Percentiles rank a stretch among this genome's conserved stretches.
Evolutionary conservation across 2,329 filamentous ascomycete species (phyloP).

Genomic region (Remersonia thermophila): DNA sequence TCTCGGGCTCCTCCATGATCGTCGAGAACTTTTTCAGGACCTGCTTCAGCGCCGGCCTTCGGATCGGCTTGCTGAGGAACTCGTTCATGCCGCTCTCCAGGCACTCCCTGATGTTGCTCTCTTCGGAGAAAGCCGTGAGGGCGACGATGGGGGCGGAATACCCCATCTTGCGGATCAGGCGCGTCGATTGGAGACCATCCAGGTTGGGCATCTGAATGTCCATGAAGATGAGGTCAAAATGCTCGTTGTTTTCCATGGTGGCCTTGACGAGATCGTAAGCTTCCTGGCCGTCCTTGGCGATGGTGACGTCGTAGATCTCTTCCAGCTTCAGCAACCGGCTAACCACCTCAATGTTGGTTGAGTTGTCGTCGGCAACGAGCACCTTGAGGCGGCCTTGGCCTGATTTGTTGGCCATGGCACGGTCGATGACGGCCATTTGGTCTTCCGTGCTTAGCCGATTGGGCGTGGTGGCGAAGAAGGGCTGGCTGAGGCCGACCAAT

Average conservation of each 20-base stretch:
- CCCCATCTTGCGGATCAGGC: constrained; percentile 73
- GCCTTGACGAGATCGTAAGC: constrained; percentile 77
- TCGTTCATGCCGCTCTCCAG: constrained; percentile 88
- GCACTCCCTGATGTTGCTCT: constrained; percentile 76
- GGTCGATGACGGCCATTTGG: constrained; percentile 53
- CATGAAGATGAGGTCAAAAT: constrained; percentile 89
- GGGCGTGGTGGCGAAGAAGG: constrained; percentile 54
- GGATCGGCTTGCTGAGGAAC: constrained; percentile 67
- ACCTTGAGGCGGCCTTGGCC: constrained; percentile 58
- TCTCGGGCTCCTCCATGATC: constrained; percentile 58
- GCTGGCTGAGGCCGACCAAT: constrained; percentile 68
- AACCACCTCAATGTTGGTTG: constrained; percentile 45
- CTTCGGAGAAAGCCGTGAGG: constrained; percentile 79
- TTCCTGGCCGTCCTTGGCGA: constrained; percentile 77
- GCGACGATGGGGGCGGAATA: constrained; percentile 84
- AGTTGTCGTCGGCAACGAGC: constrained; percentile 65
- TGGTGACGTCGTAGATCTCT: constrained; percentile 74
- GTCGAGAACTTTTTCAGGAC: constrained; percentile 76
- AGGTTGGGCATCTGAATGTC: constrained; percentile 93
- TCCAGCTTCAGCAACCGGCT: constrained; percentile 60
- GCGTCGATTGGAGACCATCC: constrained; percentile 76
- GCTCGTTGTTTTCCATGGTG: constrained; percentile 59
- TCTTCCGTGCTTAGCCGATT: constrained; percentile 35
- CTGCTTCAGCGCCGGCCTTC: constrained; percentile 73
- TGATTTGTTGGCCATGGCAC: constrained; percentile 49